phyloP scores from a whole-genome alignment of 306 rosid species.

The Gleditsia sinensis region DNA sequence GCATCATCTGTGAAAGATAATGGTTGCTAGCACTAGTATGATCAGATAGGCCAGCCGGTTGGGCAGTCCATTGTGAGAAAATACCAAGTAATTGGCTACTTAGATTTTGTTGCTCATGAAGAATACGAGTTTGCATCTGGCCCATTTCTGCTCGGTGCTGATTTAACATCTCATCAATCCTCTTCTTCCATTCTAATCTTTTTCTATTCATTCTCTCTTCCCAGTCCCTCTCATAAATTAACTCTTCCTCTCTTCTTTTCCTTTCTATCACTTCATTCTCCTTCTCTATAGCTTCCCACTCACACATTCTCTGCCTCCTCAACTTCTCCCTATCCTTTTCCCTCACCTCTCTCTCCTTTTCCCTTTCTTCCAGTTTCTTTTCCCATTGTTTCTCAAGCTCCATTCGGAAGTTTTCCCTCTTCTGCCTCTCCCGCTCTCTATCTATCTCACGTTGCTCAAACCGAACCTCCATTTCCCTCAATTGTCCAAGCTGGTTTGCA shows the following conservation, averaged over 20 bases:
- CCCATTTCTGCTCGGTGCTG: slow-evolving; percentile 88
- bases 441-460: slow-evolving; percentile 79
- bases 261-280: slow-evolving; percentile 77
- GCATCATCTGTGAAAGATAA: slow-evolving; percentile 95
- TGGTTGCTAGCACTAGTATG: slow-evolving; percentile 88
- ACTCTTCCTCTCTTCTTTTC: slow-evolving; percentile 80
- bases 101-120: slow-evolving; percentile 88
- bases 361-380: slow-evolving; percentile 67
- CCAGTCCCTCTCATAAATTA: slow-evolving; percentile 68
- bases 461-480: slow-evolving; percentile 78
- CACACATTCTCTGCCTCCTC: slow-evolving; percentile 69
- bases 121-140: slow-evolving; percentile 83
- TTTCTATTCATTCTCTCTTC: slow-evolving; percentile 82
- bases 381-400: slow-evolving; percentile 77
- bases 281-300: slow-evolving; percentile 81
- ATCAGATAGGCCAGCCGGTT: slow-evolving; percentile 82
- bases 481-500: slow-evolving; percentile 61
- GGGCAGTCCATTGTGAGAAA: slow-evolving; percentile 91
- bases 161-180: slow-evolving; percentile 76
- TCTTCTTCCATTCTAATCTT: slow-evolving; percentile 80
- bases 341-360: slow-evolving; percentile 59
- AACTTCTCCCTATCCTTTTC: slow-evolving; percentile 59
- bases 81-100: slow-evolving; percentile 79
- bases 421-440: slow-evolving; percentile 76
- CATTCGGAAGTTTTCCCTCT: slow-evolving; percentile 55